Evolutionary conservation across 805 yeast genomes (phyloP).

Genomic region (Sugiyamaella lignohabitans): DNA sequence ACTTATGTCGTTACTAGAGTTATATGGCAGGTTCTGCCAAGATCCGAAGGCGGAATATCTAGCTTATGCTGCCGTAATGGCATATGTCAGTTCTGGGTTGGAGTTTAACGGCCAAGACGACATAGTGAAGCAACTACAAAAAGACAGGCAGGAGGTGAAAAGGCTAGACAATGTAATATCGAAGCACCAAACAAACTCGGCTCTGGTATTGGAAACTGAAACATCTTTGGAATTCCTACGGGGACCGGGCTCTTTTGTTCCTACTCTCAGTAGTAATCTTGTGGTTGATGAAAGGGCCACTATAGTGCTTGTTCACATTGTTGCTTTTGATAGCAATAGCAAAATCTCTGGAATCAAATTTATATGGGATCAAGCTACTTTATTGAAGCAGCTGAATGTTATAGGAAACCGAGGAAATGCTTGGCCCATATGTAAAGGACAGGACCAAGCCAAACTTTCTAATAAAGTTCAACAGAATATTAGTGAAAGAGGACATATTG

Average conservation of each 20-base stretch:
- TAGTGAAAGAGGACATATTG: background rate
- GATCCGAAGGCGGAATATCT: conserved; percentile 10
- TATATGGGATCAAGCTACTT: conserved; percentile 26
- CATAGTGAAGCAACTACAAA: conserved; percentile 18
- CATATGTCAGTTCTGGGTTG: conserved; percentile 21
- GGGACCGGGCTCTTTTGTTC: conserved; percentile 24
- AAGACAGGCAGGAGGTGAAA: conserved; percentile 16
- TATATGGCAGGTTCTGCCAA: conserved; percentile 12
- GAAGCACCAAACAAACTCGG: conserved; percentile 10
- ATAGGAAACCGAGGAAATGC: conserved; percentile 28
- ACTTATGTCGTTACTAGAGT: background rate
- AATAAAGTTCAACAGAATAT: background rate
- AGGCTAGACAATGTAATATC: conserved; percentile 17
- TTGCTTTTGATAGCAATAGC: conserved; percentile 11
- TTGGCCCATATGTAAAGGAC: conserved; percentile 26
- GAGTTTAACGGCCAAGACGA: conserved; percentile 14
- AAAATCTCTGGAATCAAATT: conserved; percentile 18
- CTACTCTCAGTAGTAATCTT: conserved; percentile 24
- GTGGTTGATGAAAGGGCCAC: conserved; percentile 22
- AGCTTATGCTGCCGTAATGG: conserved; percentile 8
- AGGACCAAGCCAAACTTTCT: conserved; percentile 15
- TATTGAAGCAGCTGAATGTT: conserved; percentile 26
- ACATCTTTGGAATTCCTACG: conserved; percentile 22
- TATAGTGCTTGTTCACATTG: conserved; percentile 17
- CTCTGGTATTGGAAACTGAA: conserved; percentile 22